These are phyloP conservation scores for Aspergillus asperescens DNA, from an alignment of 495 filamentous ascomycete genomes.

Conservation along the genomic window DNA sequence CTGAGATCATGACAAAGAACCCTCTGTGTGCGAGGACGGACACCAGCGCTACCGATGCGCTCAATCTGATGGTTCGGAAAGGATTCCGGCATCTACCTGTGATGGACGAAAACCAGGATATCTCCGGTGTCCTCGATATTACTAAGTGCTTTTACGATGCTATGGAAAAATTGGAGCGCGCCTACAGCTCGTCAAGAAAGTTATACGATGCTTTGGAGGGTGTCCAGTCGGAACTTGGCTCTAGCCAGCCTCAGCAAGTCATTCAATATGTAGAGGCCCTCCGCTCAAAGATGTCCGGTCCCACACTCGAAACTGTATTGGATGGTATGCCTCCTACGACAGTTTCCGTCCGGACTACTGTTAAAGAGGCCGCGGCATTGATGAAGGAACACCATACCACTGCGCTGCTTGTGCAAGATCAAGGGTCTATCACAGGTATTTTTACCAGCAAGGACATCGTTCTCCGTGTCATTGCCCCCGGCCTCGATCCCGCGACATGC, in stretches of 20 bases:
- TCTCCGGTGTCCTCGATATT: slow-evolving; percentile 96
- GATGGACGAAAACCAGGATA: slow-evolving; percentile 99
- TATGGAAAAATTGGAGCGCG: slow-evolving; percentile 98
- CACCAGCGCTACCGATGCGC: slow-evolving; percentile 93
- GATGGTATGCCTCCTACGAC: slow-evolving; percentile 89
- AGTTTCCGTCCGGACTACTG: slow-evolving; percentile 90
- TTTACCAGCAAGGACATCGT: slow-evolving; percentile 99
- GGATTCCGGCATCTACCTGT: slow-evolving; percentile 96
- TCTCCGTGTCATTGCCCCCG: slow-evolving; percentile 93
- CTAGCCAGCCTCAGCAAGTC: slow-evolving; percentile 95
- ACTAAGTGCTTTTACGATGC: slow-evolving; percentile 99
- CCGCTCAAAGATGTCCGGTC: slow-evolving; percentile 93
- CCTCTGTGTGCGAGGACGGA: slow-evolving; percentile 95
- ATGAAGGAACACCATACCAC: slow-evolving; percentile 99
- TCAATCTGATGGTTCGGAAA: slow-evolving; percentile 97
- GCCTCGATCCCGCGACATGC: slow-evolving; percentile 88
- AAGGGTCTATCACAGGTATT: slow-evolving; percentile 95
- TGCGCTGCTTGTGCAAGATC: slow-evolving; percentile 91
- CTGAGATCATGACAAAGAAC: slow-evolving; percentile 99
- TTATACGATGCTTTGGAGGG: slow-evolving; percentile 96
- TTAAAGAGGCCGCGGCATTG: slow-evolving; percentile 85
- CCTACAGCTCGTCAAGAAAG: slow-evolving; percentile 92
- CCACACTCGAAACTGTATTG: slow-evolving; percentile 89
- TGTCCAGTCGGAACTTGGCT: slow-evolving; percentile 95
- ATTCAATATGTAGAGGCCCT: slow-evolving; percentile 98